phyloP scores from a whole-genome alignment of 2,329 filamentous ascomycete species.

The Xylaria sp. region DNA sequence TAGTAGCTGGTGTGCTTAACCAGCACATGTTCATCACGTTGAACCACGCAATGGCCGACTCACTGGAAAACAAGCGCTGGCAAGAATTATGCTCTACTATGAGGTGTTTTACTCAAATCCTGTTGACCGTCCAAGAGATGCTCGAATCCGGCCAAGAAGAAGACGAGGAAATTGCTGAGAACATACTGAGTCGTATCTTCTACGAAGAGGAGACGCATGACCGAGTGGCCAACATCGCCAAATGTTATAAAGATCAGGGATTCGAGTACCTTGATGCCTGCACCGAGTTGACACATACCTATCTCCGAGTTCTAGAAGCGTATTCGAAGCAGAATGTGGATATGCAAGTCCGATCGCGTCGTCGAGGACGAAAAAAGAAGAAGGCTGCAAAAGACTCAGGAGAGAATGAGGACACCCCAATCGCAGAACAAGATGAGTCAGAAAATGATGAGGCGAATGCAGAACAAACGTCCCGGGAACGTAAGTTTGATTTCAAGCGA shows the following conservation, averaged over 20 bases:
- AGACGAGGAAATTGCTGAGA: conserved; percentile 98
- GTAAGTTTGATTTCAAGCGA: conserved; percentile 91
- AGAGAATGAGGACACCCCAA: conserved; percentile 58
- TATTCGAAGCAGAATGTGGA: conserved; percentile 97
- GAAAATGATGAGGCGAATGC: conserved; percentile 77
- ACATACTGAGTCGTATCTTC: conserved; percentile 96
- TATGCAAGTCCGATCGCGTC: conserved; percentile 87
- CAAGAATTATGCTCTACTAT: conserved; percentile 86
- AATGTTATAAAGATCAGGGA: conserved; percentile 91
- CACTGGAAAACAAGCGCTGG: conserved; percentile 87
- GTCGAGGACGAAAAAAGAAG: conserved; percentile 77
- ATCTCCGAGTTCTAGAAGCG: conserved; percentile 87
- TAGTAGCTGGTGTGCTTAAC: conserved; percentile 89
- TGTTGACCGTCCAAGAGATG: conserved; percentile 95
- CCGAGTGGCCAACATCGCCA: conserved; percentile 79
- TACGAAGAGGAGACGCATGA: conserved; percentile 97
- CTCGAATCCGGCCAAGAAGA: conserved; percentile 83
- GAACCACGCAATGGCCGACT: conserved; percentile 82
- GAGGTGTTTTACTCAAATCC: conserved; percentile 93
- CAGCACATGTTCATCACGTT: conserved; percentile 94
- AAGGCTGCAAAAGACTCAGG: conserved; percentile 64
- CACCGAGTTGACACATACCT: conserved; percentile 91
- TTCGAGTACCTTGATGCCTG: conserved; percentile 93
- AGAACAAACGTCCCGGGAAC: conserved; percentile 77
- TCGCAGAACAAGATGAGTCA: conserved; percentile 73